Evolutionary conservation across 1,284 basidiomycete genomes (phyloP).

Genomic region (Schizophyllum amplum): DNA sequence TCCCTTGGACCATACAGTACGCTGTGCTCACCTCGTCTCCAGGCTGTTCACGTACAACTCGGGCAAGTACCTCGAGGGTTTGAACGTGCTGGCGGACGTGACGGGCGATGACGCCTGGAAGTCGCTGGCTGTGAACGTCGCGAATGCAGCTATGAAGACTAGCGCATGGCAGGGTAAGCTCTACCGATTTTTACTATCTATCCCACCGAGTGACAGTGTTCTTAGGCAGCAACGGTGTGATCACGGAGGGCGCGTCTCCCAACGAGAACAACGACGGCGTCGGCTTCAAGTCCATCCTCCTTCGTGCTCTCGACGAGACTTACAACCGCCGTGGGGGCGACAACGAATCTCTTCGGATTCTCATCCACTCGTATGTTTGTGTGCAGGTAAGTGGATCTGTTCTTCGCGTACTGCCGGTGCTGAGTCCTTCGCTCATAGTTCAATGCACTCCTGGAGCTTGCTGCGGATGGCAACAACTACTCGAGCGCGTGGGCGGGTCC

Average conservation of each 20-base stretch:
- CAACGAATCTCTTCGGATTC: constrained; percentile 10
- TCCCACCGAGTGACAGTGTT: background rate
- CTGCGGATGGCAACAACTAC: constrained; percentile 32
- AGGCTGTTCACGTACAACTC: constrained; percentile 46
- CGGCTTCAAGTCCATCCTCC: constrained; percentile 41
- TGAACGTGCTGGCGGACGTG: constrained; percentile 33
- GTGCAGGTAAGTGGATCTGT: constrained; percentile 31
- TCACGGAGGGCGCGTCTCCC: constrained; percentile 38
- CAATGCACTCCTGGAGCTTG: constrained; percentile 40
- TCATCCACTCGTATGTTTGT: constrained; percentile 38
- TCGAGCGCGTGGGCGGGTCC: constrained; percentile 38
- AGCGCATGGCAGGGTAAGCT: background rate
- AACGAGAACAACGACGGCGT: constrained; percentile 34
- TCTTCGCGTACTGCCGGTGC: no score
- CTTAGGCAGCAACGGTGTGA: constrained; percentile 30
- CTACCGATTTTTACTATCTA: background rate
- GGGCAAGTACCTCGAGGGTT: constrained; percentile 43
- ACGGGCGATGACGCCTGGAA: constrained; percentile 25
- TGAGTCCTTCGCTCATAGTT: no score
- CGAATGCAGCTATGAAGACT: background rate
- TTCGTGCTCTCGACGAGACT: constrained; percentile 31
- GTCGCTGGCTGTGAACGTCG: background rate
- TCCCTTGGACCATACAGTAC: background rate
- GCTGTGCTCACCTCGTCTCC: background rate
- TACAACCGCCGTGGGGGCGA: constrained; percentile 29